Evolutionary conservation across 805 yeast species (phyloP), one percentile per base, ranked within the genome.

Genomic region (Ogataea paradorogensis): DNA sequence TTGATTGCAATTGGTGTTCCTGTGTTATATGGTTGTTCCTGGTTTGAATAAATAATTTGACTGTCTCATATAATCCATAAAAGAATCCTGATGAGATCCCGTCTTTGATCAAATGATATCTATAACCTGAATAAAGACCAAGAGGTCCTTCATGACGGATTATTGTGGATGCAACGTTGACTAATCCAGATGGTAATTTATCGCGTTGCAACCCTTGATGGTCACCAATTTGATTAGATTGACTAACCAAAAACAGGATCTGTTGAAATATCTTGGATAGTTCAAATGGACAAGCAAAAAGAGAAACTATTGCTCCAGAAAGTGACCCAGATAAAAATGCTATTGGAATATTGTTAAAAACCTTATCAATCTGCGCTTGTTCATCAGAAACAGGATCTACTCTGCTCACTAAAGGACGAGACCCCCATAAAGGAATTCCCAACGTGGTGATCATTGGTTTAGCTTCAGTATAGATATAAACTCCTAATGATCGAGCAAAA

Each of bases 241-340:
- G 60, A 61, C 58, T 56, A 6, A 75, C 76, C 30, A 78, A 53
- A 15, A 68, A 50, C n/a, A 71, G 80, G 27, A 87, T 74, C 59
- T 87, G 95, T 26, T 91, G 83, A 46, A 82, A 85, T 7, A 86
- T 70, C 59, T 87, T 88, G 33, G 91, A 80, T 62, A 85, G 76
- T 59, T 87, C 96, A 57, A 87, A 87, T 1, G 96, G 96, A 50
- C 91, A 83, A 3, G 89, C 84, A 58, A 80, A 76, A 5, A 72
- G 25, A 3, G 87, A 72, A 10, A 84, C 78, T 2, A 70, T 61
- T 6, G 75, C 75, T 5, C 95, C 95, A 0, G 93, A 78, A 0
- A 76, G 46, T 4, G 74, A 63, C 4, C 95, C 96, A 0, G 90
- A 69, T 1, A 67, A 30, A 38, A 78, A 69, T 43, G 67, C 52